Conservation (phyloP, 139 green algal genomes). For the Coelastrella sp. region DNA sequence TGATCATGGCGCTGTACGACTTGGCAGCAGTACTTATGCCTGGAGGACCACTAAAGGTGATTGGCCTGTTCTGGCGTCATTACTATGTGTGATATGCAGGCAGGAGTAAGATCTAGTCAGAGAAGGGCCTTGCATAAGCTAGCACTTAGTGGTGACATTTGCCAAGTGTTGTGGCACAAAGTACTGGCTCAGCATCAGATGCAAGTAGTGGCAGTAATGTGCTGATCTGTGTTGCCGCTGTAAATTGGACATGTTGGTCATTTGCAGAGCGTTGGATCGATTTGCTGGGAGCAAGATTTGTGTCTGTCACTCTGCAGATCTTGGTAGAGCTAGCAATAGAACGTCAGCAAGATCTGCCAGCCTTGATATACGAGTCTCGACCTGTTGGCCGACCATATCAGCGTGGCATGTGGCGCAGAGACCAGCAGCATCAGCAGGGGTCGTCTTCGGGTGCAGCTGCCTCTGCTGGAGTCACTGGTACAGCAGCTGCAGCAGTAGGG, state of each 20-base stretch:
- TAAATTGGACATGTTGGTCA: too few relatives aligned
- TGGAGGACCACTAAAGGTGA: slow-evolving; percentile 84
- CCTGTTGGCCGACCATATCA: slow-evolving; percentile 55
- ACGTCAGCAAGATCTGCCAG: slow-evolving; percentile 91
- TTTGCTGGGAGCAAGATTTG: background rate
- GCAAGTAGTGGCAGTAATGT: too few relatives aligned
- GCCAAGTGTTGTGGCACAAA: too few relatives aligned
- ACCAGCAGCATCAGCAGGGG: slow-evolving; percentile 30
- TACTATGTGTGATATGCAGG: background rate
- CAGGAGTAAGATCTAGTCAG: too few relatives aligned
- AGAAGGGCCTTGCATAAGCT: too few relatives aligned
- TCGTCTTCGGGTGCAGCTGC: background rate
- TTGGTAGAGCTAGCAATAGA: slow-evolving; percentile 94
- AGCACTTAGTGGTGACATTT: too few relatives aligned
- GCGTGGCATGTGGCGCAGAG: slow-evolving; percentile 29
- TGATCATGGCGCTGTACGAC: slow-evolving; percentile 96
- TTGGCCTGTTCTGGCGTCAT: background rate
- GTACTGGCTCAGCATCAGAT: too few relatives aligned
- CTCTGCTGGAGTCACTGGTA: slow-evolving; percentile 8
- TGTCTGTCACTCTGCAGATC: slow-evolving; percentile 57
- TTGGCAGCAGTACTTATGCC: slow-evolving; percentile 93
- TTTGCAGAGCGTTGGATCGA: too few relatives aligned
- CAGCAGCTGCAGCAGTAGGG: background rate
- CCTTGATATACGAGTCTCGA: slow-evolving; percentile 94
- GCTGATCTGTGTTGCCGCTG: too few relatives aligned